Base-by-base conservation (phyloP, 2,329 filamentous ascomycete genomes). In the Ampelomyces quisqualis region DNA sequence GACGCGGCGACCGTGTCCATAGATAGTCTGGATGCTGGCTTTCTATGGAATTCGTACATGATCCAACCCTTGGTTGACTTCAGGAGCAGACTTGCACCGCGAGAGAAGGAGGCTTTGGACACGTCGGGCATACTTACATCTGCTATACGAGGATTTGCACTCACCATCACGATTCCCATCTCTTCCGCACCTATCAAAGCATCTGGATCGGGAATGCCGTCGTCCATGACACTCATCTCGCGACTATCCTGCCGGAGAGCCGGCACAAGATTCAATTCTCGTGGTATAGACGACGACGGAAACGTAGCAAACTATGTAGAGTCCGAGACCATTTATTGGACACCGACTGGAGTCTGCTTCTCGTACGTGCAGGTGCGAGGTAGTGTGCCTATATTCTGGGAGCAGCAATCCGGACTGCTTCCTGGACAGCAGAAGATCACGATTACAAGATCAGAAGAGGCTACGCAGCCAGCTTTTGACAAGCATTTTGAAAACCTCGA, bases 271-370 rank as follows among this genome's bases (percentile, higher is more conserved):
- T 98, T 97, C 76, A 97, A 97, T 67, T 86, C 91, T n/a, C 80
- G 93, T 54, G 93, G 93, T 26, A 95, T 98, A 51, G 93, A 98
- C 62, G 93, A 98, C 64, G 90, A 97, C 61, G 93, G 93, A 10
- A 89, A 97, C 58, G 93, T 97, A 19, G 90, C 93, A 46, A 98
- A 98, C 68, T 98, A 95, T 69, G 93, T 97, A n/a, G 93, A 98
- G 69, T 93, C 90, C 0, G 93, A 98, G 70, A 95, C 90, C 0
- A 82, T 91, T 27, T 90, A 94, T 62, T 95, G 88, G 85, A 85
- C 85, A 55, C 86, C 87, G 1, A 80, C 82, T 1, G 76, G 75
- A 1, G 80, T 89, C 5, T 82, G 89, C 40, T 97, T 97, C 65
- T 97, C 93, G 0, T 98, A 96, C 67, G 88, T 85, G 2, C 93